Conservation (phyloP, 2,329 filamentous ascomycete species). For the Neoarthrinium moseri region DNA sequence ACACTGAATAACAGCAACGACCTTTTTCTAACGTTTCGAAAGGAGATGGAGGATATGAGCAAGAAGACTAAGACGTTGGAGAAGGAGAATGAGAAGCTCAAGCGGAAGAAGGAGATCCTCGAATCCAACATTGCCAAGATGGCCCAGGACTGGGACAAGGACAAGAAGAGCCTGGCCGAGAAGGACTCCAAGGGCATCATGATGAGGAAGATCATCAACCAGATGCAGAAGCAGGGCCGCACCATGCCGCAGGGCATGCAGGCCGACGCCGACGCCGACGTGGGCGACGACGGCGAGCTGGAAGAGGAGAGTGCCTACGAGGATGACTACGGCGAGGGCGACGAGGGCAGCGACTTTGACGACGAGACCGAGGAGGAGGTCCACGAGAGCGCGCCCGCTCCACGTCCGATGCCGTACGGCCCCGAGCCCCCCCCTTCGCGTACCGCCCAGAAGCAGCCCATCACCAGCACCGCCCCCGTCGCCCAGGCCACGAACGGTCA, state of each 20-base stretch:
- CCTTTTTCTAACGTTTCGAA: slow-evolving; percentile 91
- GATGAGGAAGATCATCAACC: slow-evolving; percentile 89
- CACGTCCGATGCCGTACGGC: slow-evolving; percentile 7
- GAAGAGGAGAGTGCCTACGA: slow-evolving; percentile 66
- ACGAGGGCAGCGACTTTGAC: slow-evolving; percentile 37
- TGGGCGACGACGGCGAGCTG: slow-evolving; percentile 64
- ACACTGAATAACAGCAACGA: slow-evolving; percentile 98
- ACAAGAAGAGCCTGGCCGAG: slow-evolving; percentile 73
- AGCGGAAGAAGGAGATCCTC: slow-evolving; percentile 88
- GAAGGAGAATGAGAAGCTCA: slow-evolving; percentile 90
- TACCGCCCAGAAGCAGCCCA: slow-evolving; percentile 1
- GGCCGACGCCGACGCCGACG: slow-evolving; percentile 57
- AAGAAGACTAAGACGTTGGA: slow-evolving; percentile 97
- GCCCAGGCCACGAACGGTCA: slow-evolving; percentile 12
- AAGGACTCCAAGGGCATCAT: slow-evolving; percentile 85
- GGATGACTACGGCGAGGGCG: slow-evolving; percentile 58
- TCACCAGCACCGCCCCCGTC: neutral
- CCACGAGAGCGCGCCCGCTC: slow-evolving; percentile 12
- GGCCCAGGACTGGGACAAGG: slow-evolving; percentile 85
- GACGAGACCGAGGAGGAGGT: slow-evolving; percentile 53
- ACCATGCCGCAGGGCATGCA: slow-evolving; percentile 67
- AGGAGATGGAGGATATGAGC: slow-evolving; percentile 99
- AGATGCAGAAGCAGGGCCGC: slow-evolving; percentile 93
- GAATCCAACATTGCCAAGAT: slow-evolving; percentile 95
- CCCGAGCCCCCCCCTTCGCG: slow-evolving; percentile 9